Evolutionary conservation across 768 basidiomycete genomes (phyloP).

Genomic region (Cubamyces sp.): DNA sequence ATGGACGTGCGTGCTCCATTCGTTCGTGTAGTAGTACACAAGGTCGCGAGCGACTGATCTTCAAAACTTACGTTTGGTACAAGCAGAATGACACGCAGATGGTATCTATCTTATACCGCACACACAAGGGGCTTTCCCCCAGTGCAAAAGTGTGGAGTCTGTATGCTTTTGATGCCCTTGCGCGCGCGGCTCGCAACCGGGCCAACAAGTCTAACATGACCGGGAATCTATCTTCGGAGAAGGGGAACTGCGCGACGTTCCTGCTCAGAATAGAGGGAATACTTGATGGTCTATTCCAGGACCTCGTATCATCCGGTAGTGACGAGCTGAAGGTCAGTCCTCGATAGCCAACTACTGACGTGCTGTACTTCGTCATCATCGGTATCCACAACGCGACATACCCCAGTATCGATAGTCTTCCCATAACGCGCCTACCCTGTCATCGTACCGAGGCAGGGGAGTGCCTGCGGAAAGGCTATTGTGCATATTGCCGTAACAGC

Average conservation of each 20-base stretch:
- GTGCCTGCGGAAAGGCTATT: neutral
- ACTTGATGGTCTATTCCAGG: conserved; percentile 86
- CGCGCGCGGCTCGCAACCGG: conserved; percentile 76
- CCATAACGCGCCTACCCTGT: neutral
- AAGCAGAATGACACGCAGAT: conserved; percentile 86
- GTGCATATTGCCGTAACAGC: conserved; percentile 5
- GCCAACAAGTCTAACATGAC: conserved; percentile 66
- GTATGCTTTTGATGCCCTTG: conserved; percentile 92
- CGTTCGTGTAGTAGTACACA: conserved; percentile 1
- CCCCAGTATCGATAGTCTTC: neutral
- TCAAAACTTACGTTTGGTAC: neutral
- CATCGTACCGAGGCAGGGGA: neutral
- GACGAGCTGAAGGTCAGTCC: conserved; percentile 86
- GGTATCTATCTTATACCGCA: conserved; percentile 86
- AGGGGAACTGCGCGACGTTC: conserved; percentile 81
- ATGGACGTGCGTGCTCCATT: conserved; percentile 62
- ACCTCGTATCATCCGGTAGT: conserved; percentile 69
- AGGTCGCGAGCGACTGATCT: neutral
- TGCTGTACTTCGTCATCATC: neutral
- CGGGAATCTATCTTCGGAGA: conserved; percentile 55
- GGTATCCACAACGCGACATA: neutral
- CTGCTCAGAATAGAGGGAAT: conserved; percentile 89
- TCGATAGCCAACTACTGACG: conserved; percentile 9
- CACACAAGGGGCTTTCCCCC: conserved; percentile 77
- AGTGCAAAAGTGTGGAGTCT: conserved; percentile 82